Conservation (phyloP, 116 monocot genomes). For the Posidonia oceanica region DNA sequence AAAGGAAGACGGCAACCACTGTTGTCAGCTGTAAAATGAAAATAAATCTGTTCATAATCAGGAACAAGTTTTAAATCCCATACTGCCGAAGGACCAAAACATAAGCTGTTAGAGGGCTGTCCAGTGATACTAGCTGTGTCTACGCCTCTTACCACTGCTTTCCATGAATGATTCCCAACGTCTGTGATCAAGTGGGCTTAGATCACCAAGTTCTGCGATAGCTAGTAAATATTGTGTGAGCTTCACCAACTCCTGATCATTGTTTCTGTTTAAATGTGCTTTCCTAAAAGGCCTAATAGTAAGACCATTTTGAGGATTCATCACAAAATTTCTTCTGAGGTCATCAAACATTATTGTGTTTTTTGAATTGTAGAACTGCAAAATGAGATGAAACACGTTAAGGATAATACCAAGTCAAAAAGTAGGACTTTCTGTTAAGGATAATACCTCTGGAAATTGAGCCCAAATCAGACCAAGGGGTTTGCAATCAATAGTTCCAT, state of each 20-base stretch:
- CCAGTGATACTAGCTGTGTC: conserved; percentile 33
- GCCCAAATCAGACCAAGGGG: conserved; percentile 96
- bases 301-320: conserved; percentile 98
- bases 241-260: conserved; percentile 68
- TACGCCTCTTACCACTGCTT: conserved; percentile 41
- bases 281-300: conserved; percentile 75
- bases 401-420: background rate
- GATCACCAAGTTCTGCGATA: conserved; percentile 74
- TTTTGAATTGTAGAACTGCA: conserved; percentile 69
- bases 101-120: too few species aligned
- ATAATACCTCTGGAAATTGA: conserved; percentile 72
- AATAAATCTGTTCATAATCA: too few species aligned
- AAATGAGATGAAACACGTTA: conserved; percentile 11
- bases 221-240: conserved; percentile 80
- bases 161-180: conserved; percentile 70
- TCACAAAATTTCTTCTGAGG: conserved; percentile 90
- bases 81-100: too few species aligned
- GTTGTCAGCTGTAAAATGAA: too few species aligned
- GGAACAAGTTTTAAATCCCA: too few species aligned
- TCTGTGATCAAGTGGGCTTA: conserved; percentile 69
- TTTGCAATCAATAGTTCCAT: conserved; percentile 89
- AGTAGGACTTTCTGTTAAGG: background rate
- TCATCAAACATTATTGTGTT: conserved; percentile 98
- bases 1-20: too few species aligned
- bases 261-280: conserved; percentile 67